Evolutionary conservation across 495 filamentous ascomycete species (phyloP).

Genomic region (Aspergillus diversus): DNA sequence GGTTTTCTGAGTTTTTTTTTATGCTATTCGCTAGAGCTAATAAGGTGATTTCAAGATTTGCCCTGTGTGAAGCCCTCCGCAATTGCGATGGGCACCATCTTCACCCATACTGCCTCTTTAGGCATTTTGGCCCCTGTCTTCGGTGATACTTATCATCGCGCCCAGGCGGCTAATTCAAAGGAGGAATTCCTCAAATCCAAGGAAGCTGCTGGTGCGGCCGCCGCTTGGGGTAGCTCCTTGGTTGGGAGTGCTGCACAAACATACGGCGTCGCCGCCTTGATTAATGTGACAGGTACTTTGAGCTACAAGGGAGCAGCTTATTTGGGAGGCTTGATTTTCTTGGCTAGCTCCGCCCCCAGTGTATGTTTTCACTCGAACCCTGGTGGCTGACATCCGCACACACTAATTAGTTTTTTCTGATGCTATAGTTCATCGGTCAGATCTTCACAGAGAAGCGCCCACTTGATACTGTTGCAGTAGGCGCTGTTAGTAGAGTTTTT

Average conservation of each 20-base stretch:
- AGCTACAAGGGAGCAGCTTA: constrained; percentile 97
- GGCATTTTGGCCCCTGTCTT: constrained; percentile 88
- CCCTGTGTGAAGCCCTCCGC: constrained; percentile 97
- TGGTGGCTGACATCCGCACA: neutral
- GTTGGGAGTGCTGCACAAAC: constrained; percentile 87
- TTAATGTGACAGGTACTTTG: constrained; percentile 93
- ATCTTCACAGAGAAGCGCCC: constrained; percentile 89
- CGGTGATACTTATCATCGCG: constrained; percentile 92
- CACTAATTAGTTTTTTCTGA: neutral
- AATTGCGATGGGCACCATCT: constrained; percentile 92
- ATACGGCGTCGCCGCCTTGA: constrained; percentile 92
- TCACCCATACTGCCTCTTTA: constrained; percentile 84
- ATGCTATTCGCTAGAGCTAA: constrained; percentile 1
- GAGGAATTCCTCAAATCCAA: constrained; percentile 94
- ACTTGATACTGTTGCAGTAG: constrained; percentile 85
- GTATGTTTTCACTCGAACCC: constrained; percentile 57
- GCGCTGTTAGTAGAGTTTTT: constrained; percentile 77
- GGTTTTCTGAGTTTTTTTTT: constrained; percentile 26
- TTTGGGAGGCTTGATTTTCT: constrained; percentile 86
- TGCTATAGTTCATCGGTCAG: constrained; percentile 77
- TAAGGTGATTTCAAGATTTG: constrained; percentile 62
- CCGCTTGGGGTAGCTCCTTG: constrained; percentile 88
- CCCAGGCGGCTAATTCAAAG: constrained; percentile 88
- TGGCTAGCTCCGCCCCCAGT: constrained; percentile 83
- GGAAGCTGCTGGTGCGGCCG: constrained; percentile 84